A percentile compares a stretch with the other conserved stretches of the same genome.
phyloP scores from a whole-genome alignment of 2,329 filamentous ascomycete genomes.

The Biscogniauxia marginata region DNA sequence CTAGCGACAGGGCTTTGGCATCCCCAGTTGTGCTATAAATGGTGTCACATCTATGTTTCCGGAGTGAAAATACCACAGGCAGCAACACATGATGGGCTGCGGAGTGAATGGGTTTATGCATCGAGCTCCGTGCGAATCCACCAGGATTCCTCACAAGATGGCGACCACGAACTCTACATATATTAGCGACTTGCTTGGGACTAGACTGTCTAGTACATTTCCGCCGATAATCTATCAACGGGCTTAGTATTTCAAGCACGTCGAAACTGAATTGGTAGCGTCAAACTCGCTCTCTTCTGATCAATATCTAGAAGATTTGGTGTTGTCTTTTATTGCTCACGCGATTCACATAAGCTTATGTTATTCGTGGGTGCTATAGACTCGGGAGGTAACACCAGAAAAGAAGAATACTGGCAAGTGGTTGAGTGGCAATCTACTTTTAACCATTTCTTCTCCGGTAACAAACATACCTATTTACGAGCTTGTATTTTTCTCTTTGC shows the following conservation, averaged over 20 bases:
- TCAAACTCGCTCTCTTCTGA: neutral
- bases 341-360: neutral
- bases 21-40: neutral
- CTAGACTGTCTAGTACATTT: neutral
- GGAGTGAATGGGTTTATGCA: neutral
- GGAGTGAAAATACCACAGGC: neutral
- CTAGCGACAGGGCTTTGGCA: slow-evolving; percentile 1
- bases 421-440: neutral
- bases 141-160: too few species aligned
- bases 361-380: neutral
- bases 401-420: neutral
- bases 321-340: neutral
- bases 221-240: neutral
- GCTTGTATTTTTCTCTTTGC: neutral
- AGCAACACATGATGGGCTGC: neutral
- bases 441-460: neutral
- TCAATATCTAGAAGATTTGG: neutral
- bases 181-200: neutral
- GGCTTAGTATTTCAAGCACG: neutral
- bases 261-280: neutral
- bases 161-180: neutral
- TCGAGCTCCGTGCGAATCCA: neutral
- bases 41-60: neutral
- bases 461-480: neutral
- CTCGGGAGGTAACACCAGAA: neutral